Base-by-base conservation (phyloP, 1,284 basidiomycete species). In the Meripilus lineatus region DNA sequence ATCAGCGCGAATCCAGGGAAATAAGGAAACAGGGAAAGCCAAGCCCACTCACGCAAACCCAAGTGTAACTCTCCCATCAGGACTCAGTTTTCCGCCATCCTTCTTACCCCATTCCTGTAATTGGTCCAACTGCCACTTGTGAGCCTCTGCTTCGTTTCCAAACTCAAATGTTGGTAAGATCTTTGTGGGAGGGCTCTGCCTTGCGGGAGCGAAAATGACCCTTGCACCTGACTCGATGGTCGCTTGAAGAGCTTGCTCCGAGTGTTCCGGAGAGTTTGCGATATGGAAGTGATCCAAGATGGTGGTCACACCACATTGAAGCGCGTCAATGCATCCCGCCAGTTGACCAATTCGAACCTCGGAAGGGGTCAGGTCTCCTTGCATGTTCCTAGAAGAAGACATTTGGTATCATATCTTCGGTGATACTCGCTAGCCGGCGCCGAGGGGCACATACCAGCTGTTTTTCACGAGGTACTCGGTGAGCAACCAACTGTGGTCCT, bases 201-300 rank as follows among this genome's bases (percentile, higher is more conserved):
- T 59, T 10, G 60, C 51, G 18, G 60, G 53, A 33, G 58, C 56
- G 50, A 61, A 57, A 15, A 64, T 40, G 40, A 61, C 58, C 26
- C 63, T 55, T 5, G 59, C 54, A 2, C 63, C 61, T 33, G 61
- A 63, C 44, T 62, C 47, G 28, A 58, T 39, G 15, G 59, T 57
- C 4, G 62, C 63, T 4, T 48, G 46, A 17, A 63, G 50, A 5
- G 48, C 56, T 4, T 58, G 58, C 13, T 61, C 54, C n/a, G 56
- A 55, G 46, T 62, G 59, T 42, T 54, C 59, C 5, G 56, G 55
- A 3, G 55, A 53, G 45, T 54, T 50, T 5, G 59, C 56, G 10
- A 56, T 57, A 45, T 63, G 62, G 51, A 61, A 62, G 48, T 65
- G 63, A 50, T 65, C 63, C 14, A 64, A 49, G 40, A 64, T 44